phyloP scores from a whole-genome alignment of 805 yeast species.

The Sugiyamaella americana region DNA sequence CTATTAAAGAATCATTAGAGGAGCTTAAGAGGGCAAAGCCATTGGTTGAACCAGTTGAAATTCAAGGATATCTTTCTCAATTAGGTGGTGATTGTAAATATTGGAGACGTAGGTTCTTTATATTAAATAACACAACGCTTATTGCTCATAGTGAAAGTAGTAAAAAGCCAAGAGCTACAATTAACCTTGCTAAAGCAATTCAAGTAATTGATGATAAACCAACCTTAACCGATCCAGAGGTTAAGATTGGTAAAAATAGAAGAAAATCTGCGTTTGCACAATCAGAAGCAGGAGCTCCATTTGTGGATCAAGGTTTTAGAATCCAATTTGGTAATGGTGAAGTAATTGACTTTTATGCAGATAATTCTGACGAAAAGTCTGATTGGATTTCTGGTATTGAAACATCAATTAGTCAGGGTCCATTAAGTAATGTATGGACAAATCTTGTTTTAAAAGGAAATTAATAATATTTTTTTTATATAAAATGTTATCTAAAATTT shows the following conservation, averaged over 20 bases:
- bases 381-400: conserved; percentile 57
- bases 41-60: conserved; percentile 26
- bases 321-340: conserved; percentile 75
- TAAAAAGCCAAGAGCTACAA: conserved; percentile 56
- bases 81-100: conserved; percentile 84
- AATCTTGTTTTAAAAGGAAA: conserved; percentile 12
- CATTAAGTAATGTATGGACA: conserved; percentile 18
- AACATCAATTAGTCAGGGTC: conserved; percentile 8
- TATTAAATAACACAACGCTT: conserved; percentile 62
- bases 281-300: conserved; percentile 20
- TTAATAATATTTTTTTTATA: no score
- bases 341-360: conserved; percentile 79
- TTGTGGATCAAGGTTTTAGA: conserved; percentile 62
- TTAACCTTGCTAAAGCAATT: conserved; percentile 65
- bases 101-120: conserved; percentile 71
- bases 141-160: conserved; percentile 70
- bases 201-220: conserved; percentile 41
- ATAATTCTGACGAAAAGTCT: conserved; percentile 50
- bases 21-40: conserved; percentile 18
- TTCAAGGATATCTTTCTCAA: conserved; percentile 73
- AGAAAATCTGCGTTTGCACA: conserved; percentile 53
- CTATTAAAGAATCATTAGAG: conserved; percentile 43
- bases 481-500: no score
- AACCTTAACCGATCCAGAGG: conserved; percentile 25
- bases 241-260: conserved; percentile 23